These are phyloP conservation scores for Eucalyptus tenuipes DNA, from an alignment of 345 rosid genomes.

Conservation along the genomic window DNA sequence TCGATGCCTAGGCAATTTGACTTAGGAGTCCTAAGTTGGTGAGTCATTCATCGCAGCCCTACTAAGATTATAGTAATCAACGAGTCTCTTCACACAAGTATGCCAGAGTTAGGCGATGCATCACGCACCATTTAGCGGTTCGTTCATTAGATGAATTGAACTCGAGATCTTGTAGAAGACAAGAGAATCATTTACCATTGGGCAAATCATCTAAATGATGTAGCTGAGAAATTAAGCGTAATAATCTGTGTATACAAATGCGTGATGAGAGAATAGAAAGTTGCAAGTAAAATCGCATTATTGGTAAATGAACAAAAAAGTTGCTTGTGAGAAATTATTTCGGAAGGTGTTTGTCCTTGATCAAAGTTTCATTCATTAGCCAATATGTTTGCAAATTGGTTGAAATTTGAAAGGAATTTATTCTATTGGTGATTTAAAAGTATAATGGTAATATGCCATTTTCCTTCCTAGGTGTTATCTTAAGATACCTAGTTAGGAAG, in stretches of 20 bases:
- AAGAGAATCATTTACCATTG: background rate
- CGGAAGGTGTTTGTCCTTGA: background rate
- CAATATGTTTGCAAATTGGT: background rate
- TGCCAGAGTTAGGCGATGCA: background rate
- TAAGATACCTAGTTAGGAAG: background rate
- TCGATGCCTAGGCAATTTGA: background rate
- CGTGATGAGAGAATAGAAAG: background rate
- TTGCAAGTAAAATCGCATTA: background rate
- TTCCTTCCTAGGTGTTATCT: background rate
- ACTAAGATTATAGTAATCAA: background rate
- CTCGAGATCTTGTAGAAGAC: background rate
- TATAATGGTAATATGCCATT: background rate
- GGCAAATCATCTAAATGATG: background rate
- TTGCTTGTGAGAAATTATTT: background rate
- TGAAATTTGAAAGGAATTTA: background rate
- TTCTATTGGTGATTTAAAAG: background rate
- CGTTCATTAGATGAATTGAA: background rate
- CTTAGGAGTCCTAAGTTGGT: background rate
- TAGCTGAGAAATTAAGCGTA: background rate
- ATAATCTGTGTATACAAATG: no score
- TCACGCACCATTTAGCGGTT: fast-evolving
- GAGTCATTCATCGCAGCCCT: background rate
- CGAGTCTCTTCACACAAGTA: no score
- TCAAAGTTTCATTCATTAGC: background rate
- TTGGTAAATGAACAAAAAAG: background rate